Percentiles rank a stretch among this genome's conserved stretches.
These are phyloP conservation scores for Coemansia sp. DNA, from an alignment of 192 early-diverging fungal species.

Conservation along the genomic window DNA sequence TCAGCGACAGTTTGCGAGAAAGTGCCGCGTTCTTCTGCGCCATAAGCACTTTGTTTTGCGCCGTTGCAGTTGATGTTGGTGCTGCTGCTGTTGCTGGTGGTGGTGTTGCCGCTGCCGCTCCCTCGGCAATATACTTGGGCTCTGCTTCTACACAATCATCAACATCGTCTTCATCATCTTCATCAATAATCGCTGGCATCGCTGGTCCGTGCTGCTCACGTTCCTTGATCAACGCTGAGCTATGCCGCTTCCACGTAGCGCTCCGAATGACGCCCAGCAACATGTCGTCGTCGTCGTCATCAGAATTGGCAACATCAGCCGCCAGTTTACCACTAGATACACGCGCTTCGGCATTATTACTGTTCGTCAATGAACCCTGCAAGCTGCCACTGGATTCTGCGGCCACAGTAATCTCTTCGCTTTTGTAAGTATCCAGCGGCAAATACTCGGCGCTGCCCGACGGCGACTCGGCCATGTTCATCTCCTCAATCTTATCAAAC, in stretches of 20 bases:
- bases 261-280: slow-evolving; percentile 31
- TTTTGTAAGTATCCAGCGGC: slow-evolving; percentile 31
- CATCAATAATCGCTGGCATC: slow-evolving; percentile 31
- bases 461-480: slow-evolving; percentile 32
- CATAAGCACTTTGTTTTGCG: not conserved
- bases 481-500: slow-evolving; percentile 47
- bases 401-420: slow-evolving; percentile 5
- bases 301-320: slow-evolving; percentile 12
- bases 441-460: slow-evolving; percentile 50
- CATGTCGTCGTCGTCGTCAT: slow-evolving; percentile 29
- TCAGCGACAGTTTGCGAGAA: not conserved
- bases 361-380: not conserved
- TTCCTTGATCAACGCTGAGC: slow-evolving; percentile 36
- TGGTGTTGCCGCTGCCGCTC: too few relatives aligned
- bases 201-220: slow-evolving; percentile 36
- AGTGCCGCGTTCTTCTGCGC: not conserved
- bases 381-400: not conserved
- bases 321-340: slow-evolving; percentile 8
- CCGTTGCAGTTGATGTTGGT: not conserved
- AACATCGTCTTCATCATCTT: slow-evolving; percentile 19
- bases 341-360: not conserved
- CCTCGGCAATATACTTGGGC: not conserved
- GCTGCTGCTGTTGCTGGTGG: too few relatives aligned
- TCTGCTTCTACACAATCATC: not conserved
- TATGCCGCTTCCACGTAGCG: slow-evolving; percentile 47